A percentile compares a stretch with the other conserved stretches of the same genome.
phyloP scores from a whole-genome alignment of 202 grass and related monocot genomes.

The Saccharum hybrid region DNA sequence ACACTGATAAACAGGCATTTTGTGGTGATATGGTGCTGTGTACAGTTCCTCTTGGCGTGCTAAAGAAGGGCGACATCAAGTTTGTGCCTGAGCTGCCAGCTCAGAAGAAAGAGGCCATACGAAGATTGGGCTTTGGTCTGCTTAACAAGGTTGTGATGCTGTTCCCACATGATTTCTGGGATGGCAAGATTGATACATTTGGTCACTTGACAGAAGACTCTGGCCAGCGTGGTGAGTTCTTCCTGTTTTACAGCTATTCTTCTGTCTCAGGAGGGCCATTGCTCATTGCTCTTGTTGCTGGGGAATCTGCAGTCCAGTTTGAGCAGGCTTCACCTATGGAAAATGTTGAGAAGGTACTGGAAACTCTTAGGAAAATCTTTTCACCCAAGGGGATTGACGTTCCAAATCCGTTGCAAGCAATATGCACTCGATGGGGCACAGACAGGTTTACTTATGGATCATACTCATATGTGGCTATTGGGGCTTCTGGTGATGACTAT shows the following conservation, averaged over 20 bases:
- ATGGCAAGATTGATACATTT: constrained; percentile 84
- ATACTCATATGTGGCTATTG: constrained; percentile 87
- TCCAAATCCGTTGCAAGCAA: constrained; percentile 80
- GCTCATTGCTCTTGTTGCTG: constrained; percentile 88
- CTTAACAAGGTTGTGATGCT: constrained; percentile 93
- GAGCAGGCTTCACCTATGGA: constrained; percentile 70
- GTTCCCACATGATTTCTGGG: constrained; percentile 90
- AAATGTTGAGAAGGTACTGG: constrained; percentile 70
- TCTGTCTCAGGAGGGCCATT: constrained; percentile 92
- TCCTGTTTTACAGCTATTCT: constrained; percentile 96
- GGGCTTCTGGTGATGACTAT: constrained; percentile 94
- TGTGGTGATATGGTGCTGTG: constrained; percentile 90
- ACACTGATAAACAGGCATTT: constrained; percentile 75
- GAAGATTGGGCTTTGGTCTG: constrained; percentile 85
- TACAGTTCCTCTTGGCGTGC: constrained; percentile 85
- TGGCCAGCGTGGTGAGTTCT: constrained; percentile 76
- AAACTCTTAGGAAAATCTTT: constrained; percentile 81
- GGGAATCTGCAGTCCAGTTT: constrained; percentile 90
- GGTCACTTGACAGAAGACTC: constrained; percentile 85
- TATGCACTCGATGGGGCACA: constrained; percentile 90
- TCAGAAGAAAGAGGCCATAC: constrained; percentile 72
- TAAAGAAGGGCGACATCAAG: constrained; percentile 80
- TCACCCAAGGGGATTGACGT: constrained; percentile 85
- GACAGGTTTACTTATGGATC: constrained; percentile 89
- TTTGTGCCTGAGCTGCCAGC: constrained; percentile 73